Percentiles rank a stretch among this genome's conserved stretches.
Evolutionary conservation across 2,329 filamentous ascomycete species (phyloP).

Genomic region (Graphiopsis chlorocephala): DNA sequence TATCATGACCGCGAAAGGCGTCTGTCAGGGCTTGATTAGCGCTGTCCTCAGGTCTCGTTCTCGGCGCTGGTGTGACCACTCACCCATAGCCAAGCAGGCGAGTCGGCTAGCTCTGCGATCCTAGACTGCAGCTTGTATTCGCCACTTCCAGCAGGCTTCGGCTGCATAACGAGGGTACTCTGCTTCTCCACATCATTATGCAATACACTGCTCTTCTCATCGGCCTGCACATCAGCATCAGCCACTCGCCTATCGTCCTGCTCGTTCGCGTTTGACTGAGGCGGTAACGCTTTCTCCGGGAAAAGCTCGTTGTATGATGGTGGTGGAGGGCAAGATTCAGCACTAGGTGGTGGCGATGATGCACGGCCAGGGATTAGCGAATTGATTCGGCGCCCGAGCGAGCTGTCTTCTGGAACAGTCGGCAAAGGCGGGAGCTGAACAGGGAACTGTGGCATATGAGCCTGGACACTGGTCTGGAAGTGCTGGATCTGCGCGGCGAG

Average conservation of each 20-base stretch:
- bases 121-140: not conserved
- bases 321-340: not conserved
- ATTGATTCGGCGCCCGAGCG: not conserved
- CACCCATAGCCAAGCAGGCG: conserved; percentile 1
- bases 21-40: not conserved
- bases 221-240: not conserved
- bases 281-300: not conserved
- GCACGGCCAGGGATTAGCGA: conserved; percentile 7
- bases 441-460: conserved; percentile 59
- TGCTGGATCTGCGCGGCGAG: conserved; percentile 71
- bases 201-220: not conserved
- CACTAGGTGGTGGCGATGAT: not conserved
- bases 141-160: not conserved
- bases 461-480: conserved; percentile 67
- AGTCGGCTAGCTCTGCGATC: not conserved
- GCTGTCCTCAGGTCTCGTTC: not conserved
- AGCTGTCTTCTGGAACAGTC: conserved; percentile 1
- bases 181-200: not conserved
- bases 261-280: not conserved
- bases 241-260: not conserved
- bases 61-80: not conserved
- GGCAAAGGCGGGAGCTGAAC: conserved; percentile 46
- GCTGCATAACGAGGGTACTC: not conserved
- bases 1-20: conserved; percentile 1
- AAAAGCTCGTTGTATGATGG: conserved; percentile 13